Conservation (phyloP, 1,139 yeast species). For the Casaregolazyma suthepensis region DNA sequence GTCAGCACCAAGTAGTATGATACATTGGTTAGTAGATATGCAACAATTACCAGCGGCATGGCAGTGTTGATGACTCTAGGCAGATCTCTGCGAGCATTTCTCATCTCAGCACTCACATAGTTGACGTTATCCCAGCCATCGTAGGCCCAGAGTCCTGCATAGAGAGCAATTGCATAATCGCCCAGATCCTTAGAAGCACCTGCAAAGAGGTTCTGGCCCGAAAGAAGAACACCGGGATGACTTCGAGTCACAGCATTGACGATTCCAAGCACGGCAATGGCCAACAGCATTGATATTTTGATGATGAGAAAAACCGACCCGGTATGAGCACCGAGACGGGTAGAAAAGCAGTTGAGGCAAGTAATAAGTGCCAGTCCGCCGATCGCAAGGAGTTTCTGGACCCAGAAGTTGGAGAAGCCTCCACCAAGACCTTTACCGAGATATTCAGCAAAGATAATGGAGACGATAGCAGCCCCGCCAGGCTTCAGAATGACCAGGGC, state of each 20-base stretch:
- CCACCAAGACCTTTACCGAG: slow-evolving; percentile 23
- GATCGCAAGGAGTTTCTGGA: slow-evolving; percentile 32
- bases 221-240: slow-evolving; percentile 22
- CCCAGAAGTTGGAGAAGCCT: slow-evolving; percentile 23
- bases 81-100: slow-evolving; percentile 33
- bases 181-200: slow-evolving; percentile 30
- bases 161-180: slow-evolving; percentile 35
- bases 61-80: slow-evolving; percentile 38
- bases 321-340: slow-evolving; percentile 33
- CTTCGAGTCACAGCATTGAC: slow-evolving; percentile 23
- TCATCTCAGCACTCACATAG: slow-evolving; percentile 39
- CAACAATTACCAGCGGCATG: slow-evolving; percentile 36
- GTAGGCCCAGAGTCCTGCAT: slow-evolving; percentile 41
- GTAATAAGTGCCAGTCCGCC: slow-evolving; percentile 28
- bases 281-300: slow-evolving; percentile 30
- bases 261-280: slow-evolving; percentile 32
- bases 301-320: slow-evolving; percentile 33
- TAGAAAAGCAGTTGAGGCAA: slow-evolving; percentile 30
- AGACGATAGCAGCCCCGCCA: slow-evolving; percentile 38
- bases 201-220: slow-evolving; percentile 18
- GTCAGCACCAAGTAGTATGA: slow-evolving; percentile 36
- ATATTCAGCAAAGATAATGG: slow-evolving; percentile 38
- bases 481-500: slow-evolving; percentile 37
- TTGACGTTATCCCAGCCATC: slow-evolving; percentile 44
- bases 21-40: slow-evolving; percentile 35